phyloP scores from a whole-genome alignment of 2,329 filamentous ascomycete species.

The Escovopsis weberi region DNA sequence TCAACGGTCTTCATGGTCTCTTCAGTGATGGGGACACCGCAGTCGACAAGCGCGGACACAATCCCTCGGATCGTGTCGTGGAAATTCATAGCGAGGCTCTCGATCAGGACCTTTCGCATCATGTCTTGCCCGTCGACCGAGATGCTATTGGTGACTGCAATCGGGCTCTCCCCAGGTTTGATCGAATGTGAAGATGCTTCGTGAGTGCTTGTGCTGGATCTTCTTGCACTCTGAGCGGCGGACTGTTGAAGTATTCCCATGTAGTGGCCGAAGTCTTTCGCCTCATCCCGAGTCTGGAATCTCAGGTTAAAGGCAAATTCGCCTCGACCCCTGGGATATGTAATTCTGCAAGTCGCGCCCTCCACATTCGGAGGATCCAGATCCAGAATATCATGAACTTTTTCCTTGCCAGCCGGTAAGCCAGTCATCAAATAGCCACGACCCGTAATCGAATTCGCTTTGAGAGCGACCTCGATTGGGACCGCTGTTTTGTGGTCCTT shows the following conservation, averaged over 20 bases:
- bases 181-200: too few species aligned
- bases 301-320: constrained; percentile 8
- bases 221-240: background rate
- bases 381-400: constrained; percentile 10
- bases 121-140: too few species aligned
- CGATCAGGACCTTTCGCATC: background rate
- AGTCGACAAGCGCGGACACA: constrained; percentile 6
- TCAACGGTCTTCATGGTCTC: constrained; percentile 11
- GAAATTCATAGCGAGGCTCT: constrained; percentile 1
- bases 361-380: constrained; percentile 9
- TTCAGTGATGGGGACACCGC: constrained; percentile 4
- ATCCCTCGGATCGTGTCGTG: constrained; percentile 6
- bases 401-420: background rate
- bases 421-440: too few species aligned
- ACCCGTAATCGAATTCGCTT: too few species aligned
- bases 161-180: background rate
- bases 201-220: background rate
- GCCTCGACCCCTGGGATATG: background rate
- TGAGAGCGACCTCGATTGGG: too few species aligned
- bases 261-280: constrained; percentile 7
- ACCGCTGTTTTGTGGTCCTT: too few species aligned
- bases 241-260: constrained; percentile 6
- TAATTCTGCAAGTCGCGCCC: constrained; percentile 11
- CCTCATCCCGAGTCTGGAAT: constrained; percentile 6
- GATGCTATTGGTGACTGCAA: background rate